A percentile compares a stretch with the other conserved stretches of the same genome.
These are phyloP conservation scores for Aureoboletus auriporus DNA, from an alignment of 768 basidiomycete genomes.

Conservation along the genomic window DNA sequence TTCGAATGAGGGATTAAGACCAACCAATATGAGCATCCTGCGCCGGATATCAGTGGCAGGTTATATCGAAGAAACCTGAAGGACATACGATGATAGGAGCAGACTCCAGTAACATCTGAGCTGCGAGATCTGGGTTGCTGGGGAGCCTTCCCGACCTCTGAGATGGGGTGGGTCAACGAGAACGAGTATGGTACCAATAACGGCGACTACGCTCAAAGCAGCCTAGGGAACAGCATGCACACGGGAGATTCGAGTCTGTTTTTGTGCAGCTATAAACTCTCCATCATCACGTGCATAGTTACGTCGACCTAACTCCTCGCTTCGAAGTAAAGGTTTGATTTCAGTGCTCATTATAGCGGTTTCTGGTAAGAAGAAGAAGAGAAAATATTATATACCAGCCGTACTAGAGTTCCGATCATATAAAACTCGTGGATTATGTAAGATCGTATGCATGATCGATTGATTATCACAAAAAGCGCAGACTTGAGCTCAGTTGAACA, in stretches of 20 bases:
- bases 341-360: slow-evolving; percentile 22
- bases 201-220: slow-evolving; percentile 38
- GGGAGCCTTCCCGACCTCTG: slow-evolving; percentile 45
- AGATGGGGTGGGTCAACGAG: slow-evolving; percentile 39
- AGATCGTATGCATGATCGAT: too few species aligned
- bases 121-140: slow-evolving; percentile 56
- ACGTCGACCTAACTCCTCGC: slow-evolving; percentile 15
- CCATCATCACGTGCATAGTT: slow-evolving; percentile 16
- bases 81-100: slow-evolving; percentile 69
- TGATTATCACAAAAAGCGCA: too few species aligned
- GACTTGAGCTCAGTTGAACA: too few species aligned
- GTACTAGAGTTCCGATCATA: too few species aligned
- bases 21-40: slow-evolving; percentile 72
- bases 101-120: slow-evolving; percentile 49
- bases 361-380: background rate
- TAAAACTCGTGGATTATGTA: too few species aligned
- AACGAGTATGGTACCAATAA: slow-evolving; percentile 45
- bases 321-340: slow-evolving; percentile 24
- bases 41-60: background rate
- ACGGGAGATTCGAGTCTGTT: slow-evolving; percentile 17
- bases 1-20: background rate
- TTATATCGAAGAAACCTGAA: slow-evolving; percentile 27
- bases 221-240: slow-evolving; percentile 45
- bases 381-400: slow-evolving; percentile 10
- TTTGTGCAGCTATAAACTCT: slow-evolving; percentile 14